Evolutionary conservation across 148 eudicot species (phyloP).

Genomic region (Polygonum aviculare): DNA sequence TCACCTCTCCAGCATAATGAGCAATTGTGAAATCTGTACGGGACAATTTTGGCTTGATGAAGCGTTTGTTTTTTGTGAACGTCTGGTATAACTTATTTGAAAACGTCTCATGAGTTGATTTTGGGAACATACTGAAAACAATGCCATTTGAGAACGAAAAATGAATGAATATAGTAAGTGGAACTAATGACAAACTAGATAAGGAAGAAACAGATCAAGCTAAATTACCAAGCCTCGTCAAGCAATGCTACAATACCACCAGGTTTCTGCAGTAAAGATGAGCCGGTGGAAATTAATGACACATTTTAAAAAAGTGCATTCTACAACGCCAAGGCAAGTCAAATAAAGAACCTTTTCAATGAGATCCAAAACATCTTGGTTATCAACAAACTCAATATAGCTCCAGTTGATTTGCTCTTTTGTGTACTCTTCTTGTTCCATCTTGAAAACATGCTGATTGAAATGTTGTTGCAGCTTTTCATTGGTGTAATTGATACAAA

Average conservation of each 20-base stretch:
- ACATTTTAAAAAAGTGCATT: not conserved
- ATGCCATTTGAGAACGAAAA: not conserved
- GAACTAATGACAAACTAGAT: not conserved
- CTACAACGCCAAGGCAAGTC: not conserved
- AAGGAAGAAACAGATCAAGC: not conserved
- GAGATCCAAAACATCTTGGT: conserved; percentile 96
- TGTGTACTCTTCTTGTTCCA: conserved; percentile 95
- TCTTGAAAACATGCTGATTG: conserved; percentile 98
- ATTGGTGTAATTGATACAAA: conserved; percentile 94
- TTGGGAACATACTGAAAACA: conserved; percentile 92
- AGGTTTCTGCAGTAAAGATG: conserved; percentile 66
- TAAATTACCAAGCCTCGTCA: conserved; percentile 91
- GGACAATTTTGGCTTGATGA: conserved; percentile 88
- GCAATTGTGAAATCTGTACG: conserved; percentile 91
- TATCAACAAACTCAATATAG: conserved; percentile 94
- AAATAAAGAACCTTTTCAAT: conserved; percentile 69
- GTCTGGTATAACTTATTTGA: conserved; percentile 92
- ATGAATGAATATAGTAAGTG: not conserved
- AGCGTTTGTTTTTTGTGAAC: conserved; percentile 73
- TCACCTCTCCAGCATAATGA: conserved; percentile 99
- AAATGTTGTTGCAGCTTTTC: conserved; percentile 99
- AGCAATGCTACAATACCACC: conserved; percentile 94
- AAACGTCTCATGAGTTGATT: conserved; percentile 96
- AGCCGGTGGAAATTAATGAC: not conserved
- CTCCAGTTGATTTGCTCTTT: conserved; percentile 94